Conservation (phyloP, 1,284 basidiomycete genomes). For the Ceratobasidium sp. region DNA sequence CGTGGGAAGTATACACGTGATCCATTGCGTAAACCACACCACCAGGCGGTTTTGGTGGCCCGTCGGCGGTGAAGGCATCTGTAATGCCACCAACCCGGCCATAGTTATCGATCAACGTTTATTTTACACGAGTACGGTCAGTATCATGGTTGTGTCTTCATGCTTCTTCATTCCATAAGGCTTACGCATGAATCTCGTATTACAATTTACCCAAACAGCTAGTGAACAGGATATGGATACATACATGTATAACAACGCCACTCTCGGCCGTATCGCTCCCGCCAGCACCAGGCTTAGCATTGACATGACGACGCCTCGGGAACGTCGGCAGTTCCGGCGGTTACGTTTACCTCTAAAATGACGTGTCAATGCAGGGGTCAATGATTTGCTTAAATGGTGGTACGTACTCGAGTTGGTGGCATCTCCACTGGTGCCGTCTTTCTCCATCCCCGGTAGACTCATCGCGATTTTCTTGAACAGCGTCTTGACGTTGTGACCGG, state of each 20-base stretch:
- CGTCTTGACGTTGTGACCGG: conserved; percentile 98
- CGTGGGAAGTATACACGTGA: too few species aligned
- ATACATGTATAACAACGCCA: conserved; percentile 25
- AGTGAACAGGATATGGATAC: conserved; percentile 35
- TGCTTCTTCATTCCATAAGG: background rate
- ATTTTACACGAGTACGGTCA: too few species aligned
- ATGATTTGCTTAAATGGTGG: conserved; percentile 9
- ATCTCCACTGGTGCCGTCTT: conserved; percentile 74
- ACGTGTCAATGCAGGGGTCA: conserved; percentile 19
- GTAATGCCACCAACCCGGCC: too few species aligned
- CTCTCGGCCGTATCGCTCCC: background rate
- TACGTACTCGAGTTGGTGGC: conserved; percentile 78
- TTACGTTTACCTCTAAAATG: conserved; percentile 83
- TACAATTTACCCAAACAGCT: background rate
- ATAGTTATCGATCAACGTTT: too few species aligned
- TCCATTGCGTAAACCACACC: too few species aligned
- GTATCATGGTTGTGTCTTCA: too few species aligned
- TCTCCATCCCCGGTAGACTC: conserved; percentile 96
- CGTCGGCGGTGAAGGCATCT: too few species aligned
- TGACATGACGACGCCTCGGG: conserved; percentile 83
- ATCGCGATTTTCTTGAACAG: conserved; percentile 99
- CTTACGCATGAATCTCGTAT: background rate
- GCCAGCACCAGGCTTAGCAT: conserved; percentile 62
- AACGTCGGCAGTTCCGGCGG: conserved; percentile 70
- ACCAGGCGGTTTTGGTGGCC: too few species aligned